Evolutionary conservation across 1,139 yeast species (phyloP).

Genomic region (Suhomyces yuchorum): DNA sequence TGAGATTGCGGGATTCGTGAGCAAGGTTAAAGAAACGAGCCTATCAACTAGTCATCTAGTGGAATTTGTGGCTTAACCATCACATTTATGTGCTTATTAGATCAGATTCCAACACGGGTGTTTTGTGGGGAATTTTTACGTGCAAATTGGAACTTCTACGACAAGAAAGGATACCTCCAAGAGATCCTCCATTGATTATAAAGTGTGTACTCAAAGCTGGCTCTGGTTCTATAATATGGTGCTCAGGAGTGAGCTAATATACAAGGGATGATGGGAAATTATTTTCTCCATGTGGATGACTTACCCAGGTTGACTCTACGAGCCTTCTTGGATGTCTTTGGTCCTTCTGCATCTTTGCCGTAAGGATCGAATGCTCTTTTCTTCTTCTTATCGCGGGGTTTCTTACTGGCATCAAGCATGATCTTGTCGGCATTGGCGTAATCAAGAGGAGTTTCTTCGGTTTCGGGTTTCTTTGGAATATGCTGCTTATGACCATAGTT

Average conservation of each 20-base stretch:
- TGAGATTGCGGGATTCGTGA: too few relatives aligned
- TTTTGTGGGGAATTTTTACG: too few relatives aligned
- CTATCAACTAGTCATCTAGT: too few relatives aligned
- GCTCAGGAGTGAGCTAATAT: background rate
- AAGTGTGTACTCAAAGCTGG: constrained; percentile 1
- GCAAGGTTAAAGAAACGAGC: too few relatives aligned
- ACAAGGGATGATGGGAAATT: background rate
- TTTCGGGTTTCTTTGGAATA: constrained; percentile 12
- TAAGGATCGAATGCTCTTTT: constrained; percentile 67
- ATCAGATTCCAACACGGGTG: too few relatives aligned
- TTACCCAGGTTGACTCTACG: constrained; percentile 46
- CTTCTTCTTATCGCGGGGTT: constrained; percentile 26
- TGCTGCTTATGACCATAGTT: constrained; percentile 16
- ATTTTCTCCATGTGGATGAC: constrained; percentile 48
- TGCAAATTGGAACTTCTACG: background rate
- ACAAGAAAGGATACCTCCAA: background rate
- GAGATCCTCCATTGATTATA: background rate
- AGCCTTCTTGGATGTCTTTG: constrained; percentile 51
- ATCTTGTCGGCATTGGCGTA: constrained; percentile 54
- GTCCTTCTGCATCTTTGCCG: constrained; percentile 47
- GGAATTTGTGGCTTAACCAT: too few relatives aligned
- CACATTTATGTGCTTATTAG: too few relatives aligned
- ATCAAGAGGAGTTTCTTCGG: constrained; percentile 33
- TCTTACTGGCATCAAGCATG: constrained; percentile 31
- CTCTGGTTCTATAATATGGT: constrained; percentile 3